These are phyloP conservation scores for Botryotinia calthae DNA, from an alignment of 2,329 filamentous ascomycete genomes.

Conservation along the genomic window DNA sequence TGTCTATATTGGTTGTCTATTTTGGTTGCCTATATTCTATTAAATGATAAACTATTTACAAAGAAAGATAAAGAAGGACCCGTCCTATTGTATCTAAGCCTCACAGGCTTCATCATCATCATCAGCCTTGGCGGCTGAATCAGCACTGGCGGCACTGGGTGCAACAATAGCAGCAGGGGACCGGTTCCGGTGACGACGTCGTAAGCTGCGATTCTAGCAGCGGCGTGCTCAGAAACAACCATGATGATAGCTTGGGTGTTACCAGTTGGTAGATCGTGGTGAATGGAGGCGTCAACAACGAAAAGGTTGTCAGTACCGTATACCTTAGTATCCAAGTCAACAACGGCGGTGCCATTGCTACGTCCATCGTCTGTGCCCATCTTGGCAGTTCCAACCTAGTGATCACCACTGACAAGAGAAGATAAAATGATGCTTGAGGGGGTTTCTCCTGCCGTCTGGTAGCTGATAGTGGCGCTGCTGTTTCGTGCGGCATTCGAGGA, in stretches of 20 bases:
- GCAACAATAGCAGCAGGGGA: neutral
- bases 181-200: neutral
- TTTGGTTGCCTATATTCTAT: neutral
- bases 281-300: neutral
- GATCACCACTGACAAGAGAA: neutral
- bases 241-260: neutral
- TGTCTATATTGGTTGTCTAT: neutral
- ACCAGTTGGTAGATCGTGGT: neutral
- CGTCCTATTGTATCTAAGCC: neutral
- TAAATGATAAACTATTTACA: neutral
- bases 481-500: neutral
- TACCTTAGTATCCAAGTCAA: neutral
- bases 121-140: neutral
- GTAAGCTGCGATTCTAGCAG: neutral
- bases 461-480: neutral
- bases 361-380: neutral
- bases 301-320: neutral
- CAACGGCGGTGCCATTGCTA: neutral
- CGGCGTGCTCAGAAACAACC: neutral
- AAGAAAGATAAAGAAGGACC: neutral
- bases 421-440: neutral
- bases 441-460: neutral
- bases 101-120: neutral
- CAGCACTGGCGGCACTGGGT: neutral
- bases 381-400: neutral